These are phyloP conservation scores for Pythium rishiriense DNA, from an alignment of 352 stramenopile genomes.

Conservation along the genomic window DNA sequence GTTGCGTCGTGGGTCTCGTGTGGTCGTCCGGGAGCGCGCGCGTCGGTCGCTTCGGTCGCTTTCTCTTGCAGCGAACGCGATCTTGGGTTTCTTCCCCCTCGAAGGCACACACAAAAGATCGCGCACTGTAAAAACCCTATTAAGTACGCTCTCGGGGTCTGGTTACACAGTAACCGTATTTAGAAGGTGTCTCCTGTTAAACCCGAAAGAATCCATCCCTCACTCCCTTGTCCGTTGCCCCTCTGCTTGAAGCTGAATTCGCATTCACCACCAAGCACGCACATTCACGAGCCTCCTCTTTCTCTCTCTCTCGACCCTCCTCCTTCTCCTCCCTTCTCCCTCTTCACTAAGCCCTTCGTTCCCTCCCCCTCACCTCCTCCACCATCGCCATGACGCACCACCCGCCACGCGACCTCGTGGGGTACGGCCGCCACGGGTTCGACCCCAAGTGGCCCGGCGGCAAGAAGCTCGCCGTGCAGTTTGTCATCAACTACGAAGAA, in stretches of 20 bases:
- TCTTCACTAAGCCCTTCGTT: too few species aligned
- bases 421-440: conserved; percentile 77
- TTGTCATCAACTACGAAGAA: conserved; percentile 98
- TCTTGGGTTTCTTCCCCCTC: conserved; percentile 27
- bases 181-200: not conserved
- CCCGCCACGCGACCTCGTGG: conserved; percentile 76
- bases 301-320: not conserved
- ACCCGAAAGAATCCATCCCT: conserved; percentile 5
- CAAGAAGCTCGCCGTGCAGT: conserved; percentile 90
- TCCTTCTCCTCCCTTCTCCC: not conserved
- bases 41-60: conserved; percentile 2
- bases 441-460: conserved; percentile 80
- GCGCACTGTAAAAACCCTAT: not conserved
- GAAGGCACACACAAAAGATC: conserved; percentile 18
- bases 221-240: too few species aligned
- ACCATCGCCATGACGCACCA: conserved; percentile 19
- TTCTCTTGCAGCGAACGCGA: conserved; percentile 7
- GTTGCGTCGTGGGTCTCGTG: conserved; percentile 14
- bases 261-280: conserved; percentile 26
- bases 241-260: conserved; percentile 17
- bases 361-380: not conserved
- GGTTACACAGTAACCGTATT: conserved; percentile 4
- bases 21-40: not conserved
- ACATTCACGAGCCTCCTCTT: not conserved
- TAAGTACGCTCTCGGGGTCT: conserved; percentile 21